These are phyloP conservation scores for Begonia loranthoides DNA, from an alignment of 306 rosid genomes.

Conservation along the genomic window DNA sequence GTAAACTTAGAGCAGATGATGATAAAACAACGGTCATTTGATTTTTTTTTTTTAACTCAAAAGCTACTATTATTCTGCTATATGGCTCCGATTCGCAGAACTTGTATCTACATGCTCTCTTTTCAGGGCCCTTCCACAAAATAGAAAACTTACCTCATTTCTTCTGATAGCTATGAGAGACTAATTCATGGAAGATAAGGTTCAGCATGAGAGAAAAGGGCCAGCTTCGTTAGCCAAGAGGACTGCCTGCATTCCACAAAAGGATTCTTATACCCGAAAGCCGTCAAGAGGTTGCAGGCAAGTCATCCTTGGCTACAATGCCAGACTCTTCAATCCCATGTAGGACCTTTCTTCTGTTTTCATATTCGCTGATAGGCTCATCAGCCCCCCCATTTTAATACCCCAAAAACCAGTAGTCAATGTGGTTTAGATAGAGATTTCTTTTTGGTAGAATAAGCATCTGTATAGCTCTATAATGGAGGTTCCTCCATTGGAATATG, in stretches of 20 bases:
- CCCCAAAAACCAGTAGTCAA: too few species aligned
- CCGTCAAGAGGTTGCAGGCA: constrained; percentile 19
- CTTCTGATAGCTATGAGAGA: too few species aligned
- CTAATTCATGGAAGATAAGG: constrained; percentile 18
- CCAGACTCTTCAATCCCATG: constrained; percentile 44
- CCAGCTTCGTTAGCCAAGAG: constrained; percentile 45
- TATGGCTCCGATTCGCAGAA: too few species aligned
- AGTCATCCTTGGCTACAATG: constrained; percentile 61
- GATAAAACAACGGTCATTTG: too few species aligned
- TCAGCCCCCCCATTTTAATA: too few species aligned
- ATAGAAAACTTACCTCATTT: too few species aligned
- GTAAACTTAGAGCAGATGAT: too few species aligned
- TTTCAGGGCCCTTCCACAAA: too few species aligned
- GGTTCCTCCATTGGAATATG: neutral
- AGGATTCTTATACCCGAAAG: constrained; percentile 6
- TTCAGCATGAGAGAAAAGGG: constrained; percentile 32
- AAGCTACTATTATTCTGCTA: too few species aligned
- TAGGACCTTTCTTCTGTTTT: constrained; percentile 26
- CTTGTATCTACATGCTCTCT: too few species aligned
- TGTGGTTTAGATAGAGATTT: too few species aligned
- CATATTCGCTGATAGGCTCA: neutral
- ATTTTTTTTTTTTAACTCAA: too few species aligned
- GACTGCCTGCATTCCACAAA: constrained; percentile 31
- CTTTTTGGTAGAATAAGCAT: neutral
- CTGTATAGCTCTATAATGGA: neutral